Evolutionary conservation across 2,329 filamentous ascomycete species (phyloP).

Genomic region (Penicillium griseofulvum): DNA sequence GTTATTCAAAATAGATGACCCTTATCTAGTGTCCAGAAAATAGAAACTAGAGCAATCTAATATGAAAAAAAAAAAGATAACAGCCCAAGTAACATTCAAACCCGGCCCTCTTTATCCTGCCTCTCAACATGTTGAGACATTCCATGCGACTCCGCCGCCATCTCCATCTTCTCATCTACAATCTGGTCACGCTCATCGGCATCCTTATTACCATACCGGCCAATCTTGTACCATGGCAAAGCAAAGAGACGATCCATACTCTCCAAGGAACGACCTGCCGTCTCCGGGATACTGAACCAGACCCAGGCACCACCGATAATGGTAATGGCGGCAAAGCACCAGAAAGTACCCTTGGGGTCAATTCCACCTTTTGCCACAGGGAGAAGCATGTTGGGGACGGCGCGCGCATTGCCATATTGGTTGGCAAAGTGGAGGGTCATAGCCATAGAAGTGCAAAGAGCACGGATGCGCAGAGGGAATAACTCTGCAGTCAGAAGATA

Average conservation of each 20-base stretch:
- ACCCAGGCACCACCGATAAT: conserved; percentile 67
- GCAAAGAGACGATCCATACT: conserved; percentile 70
- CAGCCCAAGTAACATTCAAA: not conserved
- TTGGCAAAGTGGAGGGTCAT: conserved; percentile 80
- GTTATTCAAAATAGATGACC: not conserved
- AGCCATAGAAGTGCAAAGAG: conserved; percentile 66
- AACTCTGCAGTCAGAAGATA: conserved; percentile 76
- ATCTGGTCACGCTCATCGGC: conserved; percentile 29
- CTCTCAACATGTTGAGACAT: conserved; percentile 19
- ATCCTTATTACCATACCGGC: conserved; percentile 42
- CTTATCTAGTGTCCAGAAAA: not conserved
- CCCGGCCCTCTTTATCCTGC: conserved; percentile 10
- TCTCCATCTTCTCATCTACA: conserved; percentile 26
- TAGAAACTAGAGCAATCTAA: not conserved
- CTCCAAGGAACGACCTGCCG: conserved; percentile 55
- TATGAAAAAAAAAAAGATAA: not conserved
- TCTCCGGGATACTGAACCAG: conserved; percentile 71
- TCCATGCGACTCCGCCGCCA: conserved; percentile 13
- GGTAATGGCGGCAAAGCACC: conserved; percentile 70
- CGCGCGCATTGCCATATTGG: conserved; percentile 73
- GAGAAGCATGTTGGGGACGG: conserved; percentile 73
- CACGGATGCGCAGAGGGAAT: conserved; percentile 71
- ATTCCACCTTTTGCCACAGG: conserved; percentile 37
- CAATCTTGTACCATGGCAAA: conserved; percentile 73
- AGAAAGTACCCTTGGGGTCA: conserved; percentile 67